Evolutionary conservation across 2,329 filamentous ascomycete genomes (phyloP), one percentile per base, ranked within the genome.

Genomic region (Alternaria arborescens): DNA sequence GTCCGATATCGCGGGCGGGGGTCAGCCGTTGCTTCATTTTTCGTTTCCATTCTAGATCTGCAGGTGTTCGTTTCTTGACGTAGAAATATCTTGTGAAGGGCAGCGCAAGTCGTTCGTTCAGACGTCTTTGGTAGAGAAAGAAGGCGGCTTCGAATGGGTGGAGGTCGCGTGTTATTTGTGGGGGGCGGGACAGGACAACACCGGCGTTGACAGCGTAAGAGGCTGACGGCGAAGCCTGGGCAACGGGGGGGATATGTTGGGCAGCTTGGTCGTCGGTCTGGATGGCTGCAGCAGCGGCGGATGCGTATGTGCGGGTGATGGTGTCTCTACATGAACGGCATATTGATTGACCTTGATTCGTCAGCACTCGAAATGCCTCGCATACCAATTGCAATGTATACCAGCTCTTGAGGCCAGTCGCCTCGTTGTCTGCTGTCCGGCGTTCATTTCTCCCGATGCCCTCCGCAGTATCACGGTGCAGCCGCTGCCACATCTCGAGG

Each of bases 71-170:
- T 70, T 89, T 89, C 84, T 97, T 97, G 87, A 94, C 97, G 86
- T 97, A 99, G 82, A 98, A 95, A 77, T 91, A 91, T 68, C 91
- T 88, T 58, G 91, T 91, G 79, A 98, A 99, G 2, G 94, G 92
- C 5, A 95, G 86, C 20, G 90, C 89, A 53, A 97, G 86, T 43
- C 95, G 91, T 84, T 99, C 95, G 80, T 98, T 97, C 62, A 99
- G 86, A 14, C 95, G 93, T 72, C 94, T 94, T 82, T 99, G 95
- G 83, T 99, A 99, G 78, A 99, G 93, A 84, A 91, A 97, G 82
- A 91, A 98, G 66, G 94, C 86, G 75, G 93, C 91, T 80, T 99
- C 95, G 80, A 99, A 98, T 12, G 92, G 85, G 34, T 91, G 91
- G 55, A 94, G 89, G 62, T 90, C 85, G 68, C 91, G 90, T 26